phyloP scores from a whole-genome alignment of 176 grass and related monocot species.

The Rhynchospora pubera region DNA sequence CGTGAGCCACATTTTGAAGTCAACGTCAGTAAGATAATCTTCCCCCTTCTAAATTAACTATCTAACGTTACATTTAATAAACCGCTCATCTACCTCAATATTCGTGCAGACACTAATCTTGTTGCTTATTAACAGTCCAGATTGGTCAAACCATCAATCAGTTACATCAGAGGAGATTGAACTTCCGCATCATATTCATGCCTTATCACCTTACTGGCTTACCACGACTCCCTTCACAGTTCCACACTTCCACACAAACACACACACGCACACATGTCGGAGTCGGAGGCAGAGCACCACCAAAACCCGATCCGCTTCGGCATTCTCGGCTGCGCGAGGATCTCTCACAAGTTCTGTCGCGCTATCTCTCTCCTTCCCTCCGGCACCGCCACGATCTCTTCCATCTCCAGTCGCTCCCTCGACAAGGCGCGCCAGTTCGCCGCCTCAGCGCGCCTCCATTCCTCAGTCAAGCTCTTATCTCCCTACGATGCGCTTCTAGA shows the following conservation, averaged over 20 bases:
- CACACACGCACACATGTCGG: not conserved
- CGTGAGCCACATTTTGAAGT: not conserved
- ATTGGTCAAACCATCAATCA: not conserved
- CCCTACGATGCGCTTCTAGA: slow-evolving; percentile 68
- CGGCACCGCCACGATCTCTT: slow-evolving; percentile 28
- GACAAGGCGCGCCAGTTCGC: slow-evolving; percentile 62
- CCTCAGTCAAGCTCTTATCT: slow-evolving; percentile 26
- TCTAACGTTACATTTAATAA: too few species aligned
- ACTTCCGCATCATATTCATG: not conserved
- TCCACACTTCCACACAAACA: not conserved
- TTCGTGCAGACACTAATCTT: not conserved
- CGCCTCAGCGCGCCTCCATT: slow-evolving; percentile 28
- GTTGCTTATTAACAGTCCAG: not conserved
- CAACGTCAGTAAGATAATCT: not conserved
- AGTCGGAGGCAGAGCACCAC: slow-evolving; percentile 3
- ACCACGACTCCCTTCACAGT: not conserved
- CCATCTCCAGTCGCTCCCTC: slow-evolving; percentile 52
- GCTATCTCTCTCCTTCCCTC: slow-evolving; percentile 44
- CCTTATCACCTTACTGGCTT: not conserved
- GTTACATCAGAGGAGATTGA: not conserved
- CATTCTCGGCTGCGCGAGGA: slow-evolving; percentile 58
- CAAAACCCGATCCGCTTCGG: slow-evolving; percentile 52
- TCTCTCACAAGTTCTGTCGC: slow-evolving; percentile 57
- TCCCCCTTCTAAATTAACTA: too few species aligned
- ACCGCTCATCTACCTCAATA: not conserved